A percentile compares a stretch with the other conserved stretches of the same genome.
phyloP scores from a whole-genome alignment of 2,329 filamentous ascomycete species.

The Aspergillus ochraceus region DNA sequence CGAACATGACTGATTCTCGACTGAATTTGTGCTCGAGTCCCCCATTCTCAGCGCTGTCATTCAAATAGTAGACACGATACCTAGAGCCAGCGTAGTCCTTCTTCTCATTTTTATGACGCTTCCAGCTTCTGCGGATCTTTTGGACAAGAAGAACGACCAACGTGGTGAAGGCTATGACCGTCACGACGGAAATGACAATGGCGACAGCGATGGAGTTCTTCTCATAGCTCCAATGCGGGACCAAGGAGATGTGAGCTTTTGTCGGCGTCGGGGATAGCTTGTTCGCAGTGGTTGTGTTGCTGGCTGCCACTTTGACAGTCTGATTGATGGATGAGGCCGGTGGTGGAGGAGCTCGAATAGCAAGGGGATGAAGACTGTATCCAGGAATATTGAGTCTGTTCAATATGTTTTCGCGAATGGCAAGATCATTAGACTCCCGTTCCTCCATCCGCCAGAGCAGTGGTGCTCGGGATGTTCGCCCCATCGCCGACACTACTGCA shows the following conservation, averaged over 20 bases:
- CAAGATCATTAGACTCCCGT: neutral
- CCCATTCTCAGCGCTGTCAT: slow-evolving; percentile 20
- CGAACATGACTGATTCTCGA: slow-evolving; percentile 32
- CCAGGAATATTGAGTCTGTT: neutral
- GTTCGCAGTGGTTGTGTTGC: neutral
- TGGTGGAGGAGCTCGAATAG: neutral
- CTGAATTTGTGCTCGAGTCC: slow-evolving; percentile 15
- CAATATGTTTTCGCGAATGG: neutral
- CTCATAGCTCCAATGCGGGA: slow-evolving; percentile 19
- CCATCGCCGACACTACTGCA: neutral
- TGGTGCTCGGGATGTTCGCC: neutral
- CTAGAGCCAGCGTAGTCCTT: slow-evolving; percentile 17
- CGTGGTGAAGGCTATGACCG: slow-evolving; percentile 21
- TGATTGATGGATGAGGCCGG: neutral
- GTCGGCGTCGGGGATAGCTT: neutral
- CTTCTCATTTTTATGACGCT: slow-evolving; percentile 14
- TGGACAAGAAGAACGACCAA: slow-evolving; percentile 23
- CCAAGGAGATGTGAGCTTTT: slow-evolving; percentile 5
- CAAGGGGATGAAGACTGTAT: neutral
- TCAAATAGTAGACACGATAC: slow-evolving; percentile 14
- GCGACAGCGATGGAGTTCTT: slow-evolving; percentile 30
- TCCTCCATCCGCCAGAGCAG: neutral
- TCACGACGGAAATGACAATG: slow-evolving; percentile 22
- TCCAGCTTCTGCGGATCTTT: slow-evolving; percentile 16
- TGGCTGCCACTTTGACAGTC: too few relatives aligned